Conservation (phyloP, 495 filamentous ascomycete genomes). For the Neurospora discreta region DNA sequence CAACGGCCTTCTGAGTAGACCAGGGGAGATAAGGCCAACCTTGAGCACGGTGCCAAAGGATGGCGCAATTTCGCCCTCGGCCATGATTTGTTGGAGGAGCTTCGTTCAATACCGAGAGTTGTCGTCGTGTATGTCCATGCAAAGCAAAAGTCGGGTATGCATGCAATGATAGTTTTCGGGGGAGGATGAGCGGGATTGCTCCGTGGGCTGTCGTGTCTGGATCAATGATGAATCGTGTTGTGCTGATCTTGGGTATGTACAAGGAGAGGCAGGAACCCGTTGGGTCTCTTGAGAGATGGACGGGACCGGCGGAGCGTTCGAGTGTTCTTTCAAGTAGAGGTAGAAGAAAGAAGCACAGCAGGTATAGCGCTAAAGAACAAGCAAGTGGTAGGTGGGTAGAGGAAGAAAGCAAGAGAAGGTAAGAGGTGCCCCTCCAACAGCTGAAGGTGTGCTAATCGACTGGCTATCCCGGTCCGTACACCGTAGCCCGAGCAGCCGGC, state of each 20-base stretch:
- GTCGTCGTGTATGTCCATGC: slow-evolving; percentile 15
- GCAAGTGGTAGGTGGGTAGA: background rate
- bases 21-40: slow-evolving; percentile 36
- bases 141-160: slow-evolving; percentile 1
- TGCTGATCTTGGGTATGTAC: background rate
- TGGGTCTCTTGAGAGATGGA: background rate
- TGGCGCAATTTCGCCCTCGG: slow-evolving; percentile 60
- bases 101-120: background rate
- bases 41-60: slow-evolving; percentile 87
- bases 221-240: background rate
- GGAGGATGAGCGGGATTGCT: background rate
- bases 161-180: slow-evolving; percentile 1
- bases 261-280: background rate
- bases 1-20: background rate
- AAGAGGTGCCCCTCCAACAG: background rate
- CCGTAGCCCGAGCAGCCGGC: background rate
- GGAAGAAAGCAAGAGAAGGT: background rate
- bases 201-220: background rate
- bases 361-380: background rate
- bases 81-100: slow-evolving; percentile 39
- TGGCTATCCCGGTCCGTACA: background rate
- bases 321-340: background rate
- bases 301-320: background rate
- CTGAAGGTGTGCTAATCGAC: background rate
- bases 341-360: background rate